phyloP scores from a whole-genome alignment of 2,329 filamentous ascomycete genomes.

The Aspergillus sp. region DNA sequence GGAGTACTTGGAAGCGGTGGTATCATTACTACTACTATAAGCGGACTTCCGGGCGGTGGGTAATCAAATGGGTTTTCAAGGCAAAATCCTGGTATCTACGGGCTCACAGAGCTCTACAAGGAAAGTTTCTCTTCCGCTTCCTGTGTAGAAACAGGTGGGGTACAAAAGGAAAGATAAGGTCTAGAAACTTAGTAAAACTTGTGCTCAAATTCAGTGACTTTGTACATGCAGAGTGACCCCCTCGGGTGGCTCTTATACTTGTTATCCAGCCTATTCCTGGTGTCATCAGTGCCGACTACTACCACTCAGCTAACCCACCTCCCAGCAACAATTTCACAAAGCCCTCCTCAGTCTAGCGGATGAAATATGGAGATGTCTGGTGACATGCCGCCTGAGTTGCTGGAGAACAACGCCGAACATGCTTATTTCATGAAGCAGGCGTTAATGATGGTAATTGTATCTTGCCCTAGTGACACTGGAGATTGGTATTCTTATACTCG shows the following conservation, averaged over 20 bases:
- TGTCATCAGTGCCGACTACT: background rate
- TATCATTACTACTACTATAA: background rate
- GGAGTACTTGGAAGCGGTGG: background rate
- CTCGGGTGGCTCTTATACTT: background rate
- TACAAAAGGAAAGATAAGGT: too few relatives aligned
- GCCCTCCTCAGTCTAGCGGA: background rate
- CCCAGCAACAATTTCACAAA: background rate
- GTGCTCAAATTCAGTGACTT: background rate
- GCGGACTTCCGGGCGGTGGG: background rate
- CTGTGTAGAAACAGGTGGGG: too few relatives aligned
- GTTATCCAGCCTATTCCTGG: background rate
- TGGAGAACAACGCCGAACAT: slow-evolving; percentile 40
- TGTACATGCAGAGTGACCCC: background rate
- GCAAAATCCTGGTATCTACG: background rate
- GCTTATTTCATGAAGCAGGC: slow-evolving; percentile 79
- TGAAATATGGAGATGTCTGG: background rate
- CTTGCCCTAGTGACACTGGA: slow-evolving; percentile 1
- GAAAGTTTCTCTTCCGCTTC: background rate
- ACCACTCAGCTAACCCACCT: background rate
- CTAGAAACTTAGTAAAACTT: too few relatives aligned
- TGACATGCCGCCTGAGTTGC: background rate
- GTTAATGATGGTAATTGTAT: slow-evolving; percentile 70
- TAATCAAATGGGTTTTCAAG: background rate
- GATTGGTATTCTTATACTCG: slow-evolving; percentile 5
- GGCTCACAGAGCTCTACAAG: too few relatives aligned